phyloP scores from a whole-genome alignment of 495 filamentous ascomycete species.

The Penicillium crystallinum region DNA sequence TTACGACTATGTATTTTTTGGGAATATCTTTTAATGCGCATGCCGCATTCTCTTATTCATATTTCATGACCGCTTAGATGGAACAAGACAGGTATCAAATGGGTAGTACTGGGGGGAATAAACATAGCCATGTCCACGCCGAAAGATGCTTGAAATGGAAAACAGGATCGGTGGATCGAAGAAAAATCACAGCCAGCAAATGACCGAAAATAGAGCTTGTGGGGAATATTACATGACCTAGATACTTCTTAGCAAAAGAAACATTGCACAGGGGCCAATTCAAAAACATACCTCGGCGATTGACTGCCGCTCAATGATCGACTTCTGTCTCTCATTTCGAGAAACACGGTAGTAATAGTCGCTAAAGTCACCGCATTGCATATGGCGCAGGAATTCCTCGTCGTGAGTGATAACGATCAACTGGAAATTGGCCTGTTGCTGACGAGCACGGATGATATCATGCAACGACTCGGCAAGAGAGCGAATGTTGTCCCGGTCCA shows the following conservation, averaged over 20 bases:
- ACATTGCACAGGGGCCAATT: not conserved
- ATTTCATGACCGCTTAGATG: not conserved
- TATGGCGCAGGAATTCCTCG: constrained; percentile 88
- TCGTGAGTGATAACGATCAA: constrained; percentile 99
- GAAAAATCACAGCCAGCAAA: not conserved
- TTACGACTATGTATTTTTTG: constrained; percentile 16
- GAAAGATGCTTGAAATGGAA: not conserved
- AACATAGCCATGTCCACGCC: not conserved
- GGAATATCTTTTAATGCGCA: constrained; percentile 15
- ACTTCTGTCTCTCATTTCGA: constrained; percentile 81
- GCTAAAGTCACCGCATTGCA: constrained; percentile 92
- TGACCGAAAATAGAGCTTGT: not conserved
- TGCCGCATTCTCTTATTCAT: not conserved
- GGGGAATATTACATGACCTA: constrained; percentile 20
- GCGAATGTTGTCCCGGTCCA: constrained; percentile 90
- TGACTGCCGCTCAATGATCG: constrained; percentile 70
- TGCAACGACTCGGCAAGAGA: constrained; percentile 80
- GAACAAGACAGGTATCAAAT: not conserved
- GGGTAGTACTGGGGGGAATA: not conserved
- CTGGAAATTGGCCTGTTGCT: constrained; percentile 89
- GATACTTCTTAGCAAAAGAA: constrained; percentile 3
- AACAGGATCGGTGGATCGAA: not conserved
- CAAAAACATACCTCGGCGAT: constrained; percentile 49
- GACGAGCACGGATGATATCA: constrained; percentile 79
- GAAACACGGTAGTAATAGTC: constrained; percentile 86